These are phyloP conservation scores for Cytospora schulzeri DNA, from an alignment of 2,329 filamentous ascomycete species.

Conservation along the genomic window DNA sequence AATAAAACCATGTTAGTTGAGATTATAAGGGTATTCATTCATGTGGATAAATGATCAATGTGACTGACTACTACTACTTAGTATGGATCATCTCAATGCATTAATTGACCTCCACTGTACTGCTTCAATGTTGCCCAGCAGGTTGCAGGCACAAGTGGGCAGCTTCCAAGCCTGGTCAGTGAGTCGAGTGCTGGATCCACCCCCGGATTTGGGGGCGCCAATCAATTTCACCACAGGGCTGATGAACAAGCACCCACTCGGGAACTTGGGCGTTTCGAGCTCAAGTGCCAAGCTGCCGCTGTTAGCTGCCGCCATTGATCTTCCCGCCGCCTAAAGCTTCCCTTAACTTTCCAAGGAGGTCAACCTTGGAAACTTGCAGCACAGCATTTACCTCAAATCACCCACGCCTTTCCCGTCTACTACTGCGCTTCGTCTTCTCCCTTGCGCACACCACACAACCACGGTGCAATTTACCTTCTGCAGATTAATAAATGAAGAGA, in stretches of 20 bases:
- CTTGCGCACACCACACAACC: background rate
- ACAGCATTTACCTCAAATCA: background rate
- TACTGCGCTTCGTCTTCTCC: background rate
- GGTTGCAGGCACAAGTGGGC: too few relatives aligned
- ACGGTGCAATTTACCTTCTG: too few relatives aligned
- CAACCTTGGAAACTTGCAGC: too few relatives aligned
- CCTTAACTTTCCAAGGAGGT: background rate
- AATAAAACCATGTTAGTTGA: background rate
- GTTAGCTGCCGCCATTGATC: background rate
- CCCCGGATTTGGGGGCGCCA: constrained; percentile 1
- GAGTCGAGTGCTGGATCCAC: background rate
- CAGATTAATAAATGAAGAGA: constrained; percentile 26
- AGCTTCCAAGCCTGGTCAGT: too few relatives aligned
- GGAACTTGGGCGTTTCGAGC: background rate
- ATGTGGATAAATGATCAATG: background rate
- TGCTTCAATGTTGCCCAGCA: background rate
- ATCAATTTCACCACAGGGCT: background rate
- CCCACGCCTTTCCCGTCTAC: background rate
- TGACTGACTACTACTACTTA: background rate
- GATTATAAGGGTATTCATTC: background rate
- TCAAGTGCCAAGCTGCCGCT: background rate
- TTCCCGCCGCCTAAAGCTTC: background rate
- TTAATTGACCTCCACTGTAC: background rate
- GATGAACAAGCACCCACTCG: background rate
- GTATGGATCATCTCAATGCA: background rate